Conservation (phyloP, 768 basidiomycete genomes). For the Agaricus sinodeliciosus region DNA sequence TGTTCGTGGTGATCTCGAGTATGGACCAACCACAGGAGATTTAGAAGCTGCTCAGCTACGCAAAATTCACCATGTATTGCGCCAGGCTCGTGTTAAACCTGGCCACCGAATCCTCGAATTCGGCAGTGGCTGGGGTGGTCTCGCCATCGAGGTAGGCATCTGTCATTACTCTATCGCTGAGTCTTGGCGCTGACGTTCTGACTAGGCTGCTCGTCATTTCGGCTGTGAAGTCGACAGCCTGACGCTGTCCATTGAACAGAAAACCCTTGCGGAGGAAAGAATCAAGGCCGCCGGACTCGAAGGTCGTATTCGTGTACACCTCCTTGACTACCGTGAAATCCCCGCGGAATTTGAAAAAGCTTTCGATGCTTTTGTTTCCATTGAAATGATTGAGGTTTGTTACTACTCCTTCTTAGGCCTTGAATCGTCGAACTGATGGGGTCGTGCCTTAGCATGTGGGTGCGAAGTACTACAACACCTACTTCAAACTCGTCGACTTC, state of each 20-base stretch:
- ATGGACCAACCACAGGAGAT: slow-evolving; percentile 53
- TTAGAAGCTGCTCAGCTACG: slow-evolving; percentile 78
- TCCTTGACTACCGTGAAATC: slow-evolving; percentile 88
- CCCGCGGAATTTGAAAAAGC: slow-evolving; percentile 75
- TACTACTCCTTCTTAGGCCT: slow-evolving; percentile 27
- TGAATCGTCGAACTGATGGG: slow-evolving; percentile 16
- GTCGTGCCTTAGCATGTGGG: slow-evolving; percentile 39
- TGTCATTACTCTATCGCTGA: slow-evolving; percentile 4
- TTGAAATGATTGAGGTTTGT: slow-evolving; percentile 75
- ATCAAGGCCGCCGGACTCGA: slow-evolving; percentile 66
- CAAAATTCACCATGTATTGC: slow-evolving; percentile 79
- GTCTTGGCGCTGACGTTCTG: slow-evolving; percentile 4
- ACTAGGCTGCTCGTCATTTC: slow-evolving; percentile 57
- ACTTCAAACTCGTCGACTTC: slow-evolving; percentile 73
- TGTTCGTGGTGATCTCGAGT: slow-evolving; percentile 60
- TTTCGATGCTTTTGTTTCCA: slow-evolving; percentile 72
- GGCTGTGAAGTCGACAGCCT: slow-evolving; percentile 87
- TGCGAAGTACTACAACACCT: slow-evolving; percentile 53
- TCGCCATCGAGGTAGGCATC: slow-evolving; percentile 70
- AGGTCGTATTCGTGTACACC: slow-evolving; percentile 71
- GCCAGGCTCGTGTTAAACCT: slow-evolving; percentile 66
- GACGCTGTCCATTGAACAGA: slow-evolving; percentile 85
- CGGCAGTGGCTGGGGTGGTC: slow-evolving; percentile 90
- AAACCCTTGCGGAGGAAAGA: slow-evolving; percentile 79
- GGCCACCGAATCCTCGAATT: slow-evolving; percentile 86